Evolutionary conservation across 257 asterid species (phyloP).

Genomic region (Capsicum baccatum): DNA sequence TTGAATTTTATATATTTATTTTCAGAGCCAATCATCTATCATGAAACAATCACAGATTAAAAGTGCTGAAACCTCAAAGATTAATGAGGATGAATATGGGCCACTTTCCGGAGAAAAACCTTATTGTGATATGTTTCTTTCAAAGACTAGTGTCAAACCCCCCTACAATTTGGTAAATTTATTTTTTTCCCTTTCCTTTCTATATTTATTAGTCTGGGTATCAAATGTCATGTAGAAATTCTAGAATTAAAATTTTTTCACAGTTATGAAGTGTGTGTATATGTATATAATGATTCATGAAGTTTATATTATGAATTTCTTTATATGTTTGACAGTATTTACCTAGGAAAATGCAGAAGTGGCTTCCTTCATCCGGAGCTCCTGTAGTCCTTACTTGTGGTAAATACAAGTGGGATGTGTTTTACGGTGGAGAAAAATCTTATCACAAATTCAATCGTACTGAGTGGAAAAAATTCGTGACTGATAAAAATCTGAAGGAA

Average conservation of each 20-base stretch:
- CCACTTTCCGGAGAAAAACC: constrained; percentile 39
- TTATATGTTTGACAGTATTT: constrained; percentile 25
- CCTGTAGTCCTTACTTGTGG: constrained; percentile 39
- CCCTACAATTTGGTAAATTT: constrained; percentile 34
- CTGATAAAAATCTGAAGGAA: constrained; percentile 42
- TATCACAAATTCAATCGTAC: constrained; percentile 28
- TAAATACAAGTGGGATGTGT: constrained; percentile 46
- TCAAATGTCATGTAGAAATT: too few species aligned
- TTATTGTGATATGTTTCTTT: constrained; percentile 31
- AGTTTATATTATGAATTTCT: too few species aligned
- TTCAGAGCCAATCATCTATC: not conserved
- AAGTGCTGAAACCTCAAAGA: not conserved
- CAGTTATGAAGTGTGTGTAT: too few species aligned
- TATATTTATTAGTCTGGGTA: too few species aligned
- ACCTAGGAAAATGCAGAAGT: not conserved
- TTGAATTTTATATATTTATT: not conserved
- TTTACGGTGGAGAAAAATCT: constrained; percentile 15
- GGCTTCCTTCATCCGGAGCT: constrained; percentile 39
- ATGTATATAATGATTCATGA: too few species aligned
- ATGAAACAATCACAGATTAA: not conserved
- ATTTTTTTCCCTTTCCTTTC: not conserved
- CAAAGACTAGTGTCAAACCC: constrained; percentile 25
- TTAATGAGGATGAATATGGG: constrained; percentile 26
- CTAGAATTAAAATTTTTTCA: too few species aligned
- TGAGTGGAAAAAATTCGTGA: constrained; percentile 44